Conservation (phyloP, 2,329 filamentous ascomycete species). For the Parafenestella ontariensis region DNA sequence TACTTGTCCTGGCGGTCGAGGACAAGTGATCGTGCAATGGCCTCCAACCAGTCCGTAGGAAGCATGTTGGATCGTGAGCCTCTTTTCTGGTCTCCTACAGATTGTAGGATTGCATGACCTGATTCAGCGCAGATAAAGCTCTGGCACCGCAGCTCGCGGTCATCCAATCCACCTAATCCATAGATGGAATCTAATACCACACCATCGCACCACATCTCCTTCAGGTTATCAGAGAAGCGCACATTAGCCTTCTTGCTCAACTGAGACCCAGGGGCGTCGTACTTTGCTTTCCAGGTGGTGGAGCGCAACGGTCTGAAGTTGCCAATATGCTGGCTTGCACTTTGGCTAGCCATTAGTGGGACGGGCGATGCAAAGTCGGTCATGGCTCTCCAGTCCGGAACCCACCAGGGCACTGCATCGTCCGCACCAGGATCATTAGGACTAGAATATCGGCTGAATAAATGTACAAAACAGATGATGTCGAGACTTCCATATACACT, state of each 20-base stretch:
- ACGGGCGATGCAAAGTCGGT: slow-evolving; percentile 40
- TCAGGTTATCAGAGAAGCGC: slow-evolving; percentile 27
- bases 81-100: slow-evolving; percentile 1
- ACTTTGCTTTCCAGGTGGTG: slow-evolving; percentile 28
- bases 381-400: slow-evolving; percentile 37
- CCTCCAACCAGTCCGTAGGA: slow-evolving; percentile 27
- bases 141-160: slow-evolving; percentile 33
- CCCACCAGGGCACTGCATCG: slow-evolving; percentile 31
- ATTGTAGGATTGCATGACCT: slow-evolving; percentile 25
- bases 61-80: slow-evolving; percentile 13
- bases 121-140: slow-evolving; percentile 30
- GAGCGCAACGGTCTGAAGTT: slow-evolving; percentile 39
- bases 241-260: slow-evolving; percentile 28
- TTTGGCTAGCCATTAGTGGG: slow-evolving; percentile 44
- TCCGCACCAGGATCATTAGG: slow-evolving; percentile 15
- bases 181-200: slow-evolving; percentile 33
- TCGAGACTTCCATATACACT: slow-evolving; percentile 29
- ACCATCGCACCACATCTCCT: slow-evolving; percentile 33
- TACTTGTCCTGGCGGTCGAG: slow-evolving; percentile 43
- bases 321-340: slow-evolving; percentile 34
- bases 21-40: slow-evolving; percentile 33
- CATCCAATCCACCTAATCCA: slow-evolving; percentile 33
- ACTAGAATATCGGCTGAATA: slow-evolving; percentile 34
- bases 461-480: slow-evolving; percentile 40
- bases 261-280: slow-evolving; percentile 33